Evolutionary conservation across 345 rosid genomes (phyloP).

Genomic region (Rhodamnia rubescens): DNA sequence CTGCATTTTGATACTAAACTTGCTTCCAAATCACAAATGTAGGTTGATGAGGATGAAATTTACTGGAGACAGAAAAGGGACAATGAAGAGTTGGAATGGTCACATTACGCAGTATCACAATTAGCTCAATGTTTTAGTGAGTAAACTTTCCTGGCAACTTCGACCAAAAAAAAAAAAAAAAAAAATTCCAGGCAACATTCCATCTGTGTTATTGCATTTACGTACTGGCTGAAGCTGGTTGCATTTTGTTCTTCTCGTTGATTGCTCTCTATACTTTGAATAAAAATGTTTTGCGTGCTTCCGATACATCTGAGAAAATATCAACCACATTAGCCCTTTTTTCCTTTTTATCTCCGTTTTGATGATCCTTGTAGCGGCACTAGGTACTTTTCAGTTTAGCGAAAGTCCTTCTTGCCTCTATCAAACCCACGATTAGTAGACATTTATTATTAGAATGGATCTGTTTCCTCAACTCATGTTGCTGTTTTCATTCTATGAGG

Average conservation of each 20-base stretch:
- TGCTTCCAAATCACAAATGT: conserved; percentile 14
- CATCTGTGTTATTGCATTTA: not conserved
- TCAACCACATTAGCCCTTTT: not conserved
- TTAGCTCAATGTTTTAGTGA: conserved; percentile 65
- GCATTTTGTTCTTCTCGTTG: not conserved
- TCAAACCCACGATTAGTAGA: not conserved
- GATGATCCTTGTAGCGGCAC: not conserved
- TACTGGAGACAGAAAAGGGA: conserved; percentile 67
- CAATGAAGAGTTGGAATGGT: conserved; percentile 64
- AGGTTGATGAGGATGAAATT: conserved; percentile 90
- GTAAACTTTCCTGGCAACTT: conserved; percentile 11
- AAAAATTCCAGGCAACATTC: not conserved
- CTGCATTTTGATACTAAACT: conserved; percentile 1
- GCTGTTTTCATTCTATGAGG: not conserved
- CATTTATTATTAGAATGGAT: not conserved
- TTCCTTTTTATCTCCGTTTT: not conserved
- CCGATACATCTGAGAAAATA: not conserved
- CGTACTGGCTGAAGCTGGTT: not conserved
- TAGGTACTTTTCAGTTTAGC: not conserved
- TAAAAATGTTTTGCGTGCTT: not conserved
- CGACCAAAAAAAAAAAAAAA: too few relatives aligned
- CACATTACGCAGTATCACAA: conserved; percentile 46
- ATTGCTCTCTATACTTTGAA: not conserved
- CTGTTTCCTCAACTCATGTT: not conserved
- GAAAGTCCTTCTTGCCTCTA: not conserved